Evolutionary conservation across 1,284 basidiomycete genomes (phyloP).

Genomic region (Cerioporus squamosus): DNA sequence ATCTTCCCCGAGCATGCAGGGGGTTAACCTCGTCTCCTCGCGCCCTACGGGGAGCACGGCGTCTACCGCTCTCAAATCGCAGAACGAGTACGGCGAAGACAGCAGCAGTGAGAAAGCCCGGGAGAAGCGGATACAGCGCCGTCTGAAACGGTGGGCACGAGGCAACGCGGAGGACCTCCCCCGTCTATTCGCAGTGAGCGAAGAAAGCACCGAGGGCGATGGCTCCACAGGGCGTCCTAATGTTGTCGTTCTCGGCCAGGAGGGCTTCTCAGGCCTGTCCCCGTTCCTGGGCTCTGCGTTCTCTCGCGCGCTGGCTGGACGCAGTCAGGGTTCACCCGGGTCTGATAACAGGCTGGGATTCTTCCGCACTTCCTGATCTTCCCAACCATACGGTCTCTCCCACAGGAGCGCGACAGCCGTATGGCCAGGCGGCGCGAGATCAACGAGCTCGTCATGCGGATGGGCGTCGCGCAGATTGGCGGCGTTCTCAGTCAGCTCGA

Average conservation of each 20-base stretch:
- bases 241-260: constrained; percentile 55
- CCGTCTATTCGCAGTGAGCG: constrained; percentile 45
- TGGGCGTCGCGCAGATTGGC: constrained; percentile 78
- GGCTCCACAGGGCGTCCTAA: constrained; percentile 42
- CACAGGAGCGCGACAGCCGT: constrained; percentile 61
- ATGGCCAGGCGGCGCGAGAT: constrained; percentile 69
- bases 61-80: constrained; percentile 18
- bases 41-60: constrained; percentile 14
- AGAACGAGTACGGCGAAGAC: constrained; percentile 66
- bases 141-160: constrained; percentile 73
- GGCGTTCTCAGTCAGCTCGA: constrained; percentile 58
- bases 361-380: constrained; percentile 78
- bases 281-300: constrained; percentile 28
- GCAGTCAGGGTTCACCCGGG: constrained; percentile 24
- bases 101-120: constrained; percentile 64
- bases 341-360: constrained; percentile 45
- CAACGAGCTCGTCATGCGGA: constrained; percentile 79
- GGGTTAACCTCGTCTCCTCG: constrained; percentile 36
- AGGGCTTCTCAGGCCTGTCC: constrained; percentile 31
- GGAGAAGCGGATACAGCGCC: constrained; percentile 68
- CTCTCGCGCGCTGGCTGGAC: constrained; percentile 18
- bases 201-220: constrained; percentile 41
- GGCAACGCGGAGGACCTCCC: constrained; percentile 67
- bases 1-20: constrained; percentile 39
- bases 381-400: constrained; percentile 61